Base-by-base conservation (phyloP, 495 filamentous ascomycete species). In the Jackrogersella minutella region DNA sequence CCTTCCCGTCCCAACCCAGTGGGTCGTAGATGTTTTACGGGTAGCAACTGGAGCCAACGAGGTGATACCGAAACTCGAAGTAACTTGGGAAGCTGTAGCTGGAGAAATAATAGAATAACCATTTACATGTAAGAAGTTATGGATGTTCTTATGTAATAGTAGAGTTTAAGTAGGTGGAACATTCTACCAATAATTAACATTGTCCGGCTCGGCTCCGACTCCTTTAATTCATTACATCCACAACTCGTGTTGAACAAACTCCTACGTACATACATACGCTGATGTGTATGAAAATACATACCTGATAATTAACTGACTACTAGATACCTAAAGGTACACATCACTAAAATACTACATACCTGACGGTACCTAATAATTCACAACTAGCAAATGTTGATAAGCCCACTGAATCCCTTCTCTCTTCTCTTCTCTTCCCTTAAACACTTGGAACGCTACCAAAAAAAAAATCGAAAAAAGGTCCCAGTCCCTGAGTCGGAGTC, bases 1-100 rank as follows among this genome's bases (percentile, higher is more conserved):
- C 58, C 64, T 57, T 61, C 50, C 57, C 51, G 64, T 62, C 51
- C 64, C 64, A 62, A 62, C 21, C 57, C 37, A 30, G 64, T 67
- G 64, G 64, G 52, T 53, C 64, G 36, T 26, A 49, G 21, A 40
- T 47, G 22, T 2, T 9, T 26, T 21, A 10, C 14, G 28, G 21
- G 26, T 33, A 33, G 41, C 41, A 46, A 10, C 41, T 30, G 26
- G 26, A 62, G 26, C 47, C 36, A 52, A 21, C 46, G 43, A 44
- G 49, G 39, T 53, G 37, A 24, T 47, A 47, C 41, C 28, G 54
- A 36, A 58, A 44, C 21, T 58, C 28, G 16, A 58, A 47, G 43
- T 13, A 36, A 28, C 55, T 30, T n/a, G n/a, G n/a, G n/a, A n/a
- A n/a, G n/a, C n/a, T n/a, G n/a, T n/a, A n/a, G n/a, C n/a, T n/a